These are phyloP conservation scores for Senecio squalidus DNA, from an alignment of 140 eudicot genomes.

Conservation along the genomic window DNA sequence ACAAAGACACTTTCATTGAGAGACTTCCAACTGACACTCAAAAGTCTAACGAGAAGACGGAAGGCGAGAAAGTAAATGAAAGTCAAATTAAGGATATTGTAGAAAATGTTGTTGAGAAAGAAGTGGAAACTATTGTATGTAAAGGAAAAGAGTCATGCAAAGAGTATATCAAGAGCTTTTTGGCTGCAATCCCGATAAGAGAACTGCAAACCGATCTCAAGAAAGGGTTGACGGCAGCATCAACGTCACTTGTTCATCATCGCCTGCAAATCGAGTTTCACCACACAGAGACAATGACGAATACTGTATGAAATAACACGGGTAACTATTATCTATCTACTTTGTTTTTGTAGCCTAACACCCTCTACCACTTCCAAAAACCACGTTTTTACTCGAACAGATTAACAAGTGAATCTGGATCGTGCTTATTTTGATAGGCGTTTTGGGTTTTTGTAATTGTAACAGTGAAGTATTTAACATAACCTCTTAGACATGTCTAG, in stretches of 20 bases:
- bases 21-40: slow-evolving; percentile 27
- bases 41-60: slow-evolving; percentile 33
- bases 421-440: slow-evolving; percentile 12
- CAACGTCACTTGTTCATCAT: slow-evolving; percentile 64
- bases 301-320: not conserved
- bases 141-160: slow-evolving; percentile 83
- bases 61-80: slow-evolving; percentile 20
- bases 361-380: not conserved
- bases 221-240: slow-evolving; percentile 62
- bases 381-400: slow-evolving; percentile 6
- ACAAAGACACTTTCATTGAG: slow-evolving; percentile 45
- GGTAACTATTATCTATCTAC: not conserved
- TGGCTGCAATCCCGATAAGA: slow-evolving; percentile 89
- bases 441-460: slow-evolving; percentile 9
- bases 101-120: slow-evolving; percentile 7
- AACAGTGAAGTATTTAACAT: slow-evolving; percentile 10
- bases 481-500: slow-evolving; percentile 2
- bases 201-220: slow-evolving; percentile 78
- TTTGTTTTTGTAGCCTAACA: slow-evolving; percentile 24
- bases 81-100: slow-evolving; percentile 15
- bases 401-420: slow-evolving; percentile 15
- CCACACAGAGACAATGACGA: slow-evolving; percentile 34
- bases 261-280: slow-evolving; percentile 87
- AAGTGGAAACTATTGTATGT: slow-evolving; percentile 40
- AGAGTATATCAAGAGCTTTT: slow-evolving; percentile 87